Base-by-base conservation (phyloP, 768 basidiomycete genomes). In the Leccinum variicolor region DNA sequence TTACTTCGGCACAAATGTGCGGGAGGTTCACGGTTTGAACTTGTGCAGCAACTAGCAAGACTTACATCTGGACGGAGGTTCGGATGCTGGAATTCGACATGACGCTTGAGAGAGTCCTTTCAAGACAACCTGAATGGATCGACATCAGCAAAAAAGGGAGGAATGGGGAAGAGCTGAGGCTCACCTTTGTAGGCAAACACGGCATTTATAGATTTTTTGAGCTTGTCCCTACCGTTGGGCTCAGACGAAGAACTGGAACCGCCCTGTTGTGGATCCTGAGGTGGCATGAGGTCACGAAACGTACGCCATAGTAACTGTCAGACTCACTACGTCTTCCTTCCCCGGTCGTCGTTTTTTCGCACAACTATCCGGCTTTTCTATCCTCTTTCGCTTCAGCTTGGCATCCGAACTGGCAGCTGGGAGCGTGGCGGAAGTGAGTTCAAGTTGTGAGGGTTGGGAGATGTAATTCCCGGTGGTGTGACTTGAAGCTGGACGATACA, bases 71-170 rank as follows among this genome's bases (percentile, higher is more conserved):
- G 1, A 8, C 3, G 2, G 11, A 59, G 36, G 2, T 21, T 9
- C 25, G 1, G 0, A 14, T 60, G 59, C 3, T 23, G 1, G 10
- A 4, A 1, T 3, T 8, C 5, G 11, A 60, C 19, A 10, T 62
- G 62, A 25, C 62, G 50, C 19, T 63, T 63, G 15, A 59, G 14
- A 1, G 50, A 13, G 14, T 62, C 62, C 25, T 19, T 63, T 7
- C 57, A 45, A 15, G 62, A 59, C 1, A 50, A 17, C 13, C 62
- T 62, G 23, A 17, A 45, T 13, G 8, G 17, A 54, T 14, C 21
- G 3, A 15, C 19, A 4, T 63, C 3, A 64, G 39, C 2, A 34
- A 47, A 36, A 4, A 3, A 23, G 17, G 4, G 6, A 9, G n/a
- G 5, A 2, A 11, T 4, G 14, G 21, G 15, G 11, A 21, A n/a